A percentile compares a stretch with the other conserved stretches of the same genome.
phyloP scores from a whole-genome alignment of 2,329 filamentous ascomycete genomes.

The Claviceps monticola region DNA sequence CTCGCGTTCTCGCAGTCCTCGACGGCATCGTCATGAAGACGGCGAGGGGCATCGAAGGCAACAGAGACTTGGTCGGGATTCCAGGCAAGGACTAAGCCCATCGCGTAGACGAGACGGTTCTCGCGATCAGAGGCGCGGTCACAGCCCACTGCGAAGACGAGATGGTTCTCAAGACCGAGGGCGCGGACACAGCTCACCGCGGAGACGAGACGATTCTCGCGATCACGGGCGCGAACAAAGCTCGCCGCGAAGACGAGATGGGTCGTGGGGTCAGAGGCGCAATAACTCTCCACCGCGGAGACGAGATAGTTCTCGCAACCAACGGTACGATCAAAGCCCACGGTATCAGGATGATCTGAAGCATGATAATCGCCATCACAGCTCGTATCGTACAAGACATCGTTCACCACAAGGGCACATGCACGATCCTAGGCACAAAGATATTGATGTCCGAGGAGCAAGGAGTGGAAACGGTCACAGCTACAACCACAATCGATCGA shows the following conservation, averaged over 20 bases:
- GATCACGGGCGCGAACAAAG: slow-evolving; percentile 1
- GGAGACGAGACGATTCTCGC: slow-evolving; percentile 4
- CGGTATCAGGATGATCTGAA: background rate
- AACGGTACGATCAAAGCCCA: slow-evolving; percentile 3
- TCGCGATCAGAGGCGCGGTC: slow-evolving; percentile 7
- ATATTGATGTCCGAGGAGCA: background rate
- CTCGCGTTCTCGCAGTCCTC: slow-evolving; percentile 31
- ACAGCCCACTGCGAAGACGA: background rate
- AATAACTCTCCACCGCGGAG: slow-evolving; percentile 4
- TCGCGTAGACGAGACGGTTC: slow-evolving; percentile 9
- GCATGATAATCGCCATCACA: background rate
- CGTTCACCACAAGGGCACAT: slow-evolving; percentile 8
- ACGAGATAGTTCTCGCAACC: background rate
- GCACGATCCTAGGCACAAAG: slow-evolving; percentile 1
- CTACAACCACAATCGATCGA: background rate
- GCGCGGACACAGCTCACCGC: too few species aligned
- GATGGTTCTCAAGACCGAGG: too few species aligned
- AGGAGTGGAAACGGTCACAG: slow-evolving; percentile 6
- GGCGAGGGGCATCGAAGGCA: slow-evolving; percentile 3
- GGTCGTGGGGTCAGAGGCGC: slow-evolving; percentile 8
- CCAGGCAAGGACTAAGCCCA: slow-evolving; percentile 10
- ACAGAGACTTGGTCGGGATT: slow-evolving; percentile 13
- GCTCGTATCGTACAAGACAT: background rate
- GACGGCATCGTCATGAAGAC: slow-evolving; percentile 14
- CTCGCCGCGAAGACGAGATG: too few species aligned